Evolutionary conservation across 352 stramenopile species (phyloP), one percentile per base, ranked within the genome.

Genomic region (Elongisporangium senticosum): DNA sequence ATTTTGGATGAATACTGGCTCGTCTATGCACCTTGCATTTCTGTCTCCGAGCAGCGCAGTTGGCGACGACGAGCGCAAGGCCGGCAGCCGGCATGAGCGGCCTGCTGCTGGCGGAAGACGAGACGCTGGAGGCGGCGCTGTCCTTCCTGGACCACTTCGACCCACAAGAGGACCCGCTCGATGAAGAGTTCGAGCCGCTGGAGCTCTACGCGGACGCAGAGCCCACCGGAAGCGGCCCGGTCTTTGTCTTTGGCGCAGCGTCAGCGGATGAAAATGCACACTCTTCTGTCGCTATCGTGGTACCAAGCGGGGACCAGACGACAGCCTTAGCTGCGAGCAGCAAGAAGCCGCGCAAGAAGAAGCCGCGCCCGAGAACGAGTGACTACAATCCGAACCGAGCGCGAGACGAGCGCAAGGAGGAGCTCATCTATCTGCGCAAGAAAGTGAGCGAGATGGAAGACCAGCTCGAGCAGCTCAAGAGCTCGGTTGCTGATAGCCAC

Each of bases 381-480:
- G 53, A 59, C 1, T 68, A 65, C 23, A 62, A 75, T 39, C 49
- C 60, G 7, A 70, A 71, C 19, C 59, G 56, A 33, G 63, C 58
- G 40, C 59, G 63, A 21, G 59, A 69, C 49, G 65, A 74, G 33
- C 66, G 59, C 37, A 67, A 63, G 19, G 58, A 74, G 15, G 73
- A 83, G 53, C 62, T 81, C 39, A 15, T 67, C 2, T 83, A 75
- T 24, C 54, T 86, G 43, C 71, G 65, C 0, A 52, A 61, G 20
- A 56, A 70, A 7, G 67, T 79, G 51, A 60, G 37, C 22, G 69
- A 67, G 39, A 51, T 74, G 28, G 64, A 74, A 49, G 50, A 61
- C 48, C 51, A 71, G 19, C 62, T 71, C 50, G 40, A 53, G 13
- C 22, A 60, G 40, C 57, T 74, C 22, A 63, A 74, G 49, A 10